A percentile compares a stretch with the other conserved stretches of the same genome.
phyloP scores from a whole-genome alignment of 1,139 yeast genomes.

The Neolecta irregularis region DNA sequence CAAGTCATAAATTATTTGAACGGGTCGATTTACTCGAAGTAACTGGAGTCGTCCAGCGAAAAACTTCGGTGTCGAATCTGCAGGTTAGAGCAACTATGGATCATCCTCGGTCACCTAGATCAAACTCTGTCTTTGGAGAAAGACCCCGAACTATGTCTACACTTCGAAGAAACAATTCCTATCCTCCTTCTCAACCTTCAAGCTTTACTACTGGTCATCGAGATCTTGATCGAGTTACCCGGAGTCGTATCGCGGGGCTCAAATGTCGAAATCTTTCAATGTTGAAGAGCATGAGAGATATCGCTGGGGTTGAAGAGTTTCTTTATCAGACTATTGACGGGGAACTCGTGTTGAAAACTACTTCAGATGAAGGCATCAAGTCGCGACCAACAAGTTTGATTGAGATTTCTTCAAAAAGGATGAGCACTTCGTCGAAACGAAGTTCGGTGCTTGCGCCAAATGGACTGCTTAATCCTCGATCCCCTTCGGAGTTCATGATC shows the following conservation, averaged over 20 bases:
- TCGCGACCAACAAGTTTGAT: too few relatives aligned
- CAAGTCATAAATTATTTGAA: conserved; percentile 39
- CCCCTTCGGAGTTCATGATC: too few relatives aligned
- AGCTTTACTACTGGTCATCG: conserved; percentile 25
- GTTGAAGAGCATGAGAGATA: conserved; percentile 40
- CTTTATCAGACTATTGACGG: conserved; percentile 23
- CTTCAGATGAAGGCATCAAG: conserved; percentile 24
- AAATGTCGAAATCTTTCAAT: conserved; percentile 33
- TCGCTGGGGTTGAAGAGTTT: conserved; percentile 41
- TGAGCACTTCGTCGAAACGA: conserved; percentile 7
- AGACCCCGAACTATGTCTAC: background rate
- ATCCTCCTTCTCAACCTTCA: conserved; percentile 23
- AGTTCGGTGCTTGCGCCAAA: too few relatives aligned
- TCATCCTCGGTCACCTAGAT: background rate
- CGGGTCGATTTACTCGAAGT: conserved; percentile 14
- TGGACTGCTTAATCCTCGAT: too few relatives aligned
- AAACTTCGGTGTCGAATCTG: conserved; percentile 8
- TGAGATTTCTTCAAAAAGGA: background rate
- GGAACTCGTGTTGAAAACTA: conserved; percentile 41
- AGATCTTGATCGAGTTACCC: conserved; percentile 26
- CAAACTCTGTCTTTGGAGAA: too few relatives aligned
- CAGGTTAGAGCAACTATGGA: conserved; percentile 11
- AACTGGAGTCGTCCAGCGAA: conserved; percentile 11
- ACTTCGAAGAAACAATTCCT: conserved; percentile 25
- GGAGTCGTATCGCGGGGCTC: conserved; percentile 26